A percentile compares a stretch with the other conserved stretches of the same genome.
Conservation (phyloP, 257 asterid genomes). For the Plectranthus barbatus region DNA sequence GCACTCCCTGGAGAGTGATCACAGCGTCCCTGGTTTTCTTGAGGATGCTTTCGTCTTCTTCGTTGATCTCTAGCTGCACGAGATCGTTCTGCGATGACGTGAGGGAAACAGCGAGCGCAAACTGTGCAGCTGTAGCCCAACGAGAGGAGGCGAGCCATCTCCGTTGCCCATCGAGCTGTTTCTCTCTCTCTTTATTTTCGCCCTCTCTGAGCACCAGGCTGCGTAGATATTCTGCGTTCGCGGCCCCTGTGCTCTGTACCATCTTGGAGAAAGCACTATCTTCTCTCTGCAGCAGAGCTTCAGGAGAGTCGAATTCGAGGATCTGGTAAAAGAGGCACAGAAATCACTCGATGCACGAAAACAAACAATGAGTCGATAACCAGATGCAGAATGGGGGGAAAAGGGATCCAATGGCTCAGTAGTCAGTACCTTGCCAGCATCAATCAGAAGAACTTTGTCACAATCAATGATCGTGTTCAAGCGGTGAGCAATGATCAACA, state of each 20-base stretch:
- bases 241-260: constrained; percentile 94
- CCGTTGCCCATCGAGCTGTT: constrained; percentile 62
- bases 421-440: constrained; percentile 65
- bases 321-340: constrained; percentile 34
- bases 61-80: constrained; percentile 50
- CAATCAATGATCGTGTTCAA: constrained; percentile 86
- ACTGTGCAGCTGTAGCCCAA: constrained; percentile 95
- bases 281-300: constrained; percentile 50
- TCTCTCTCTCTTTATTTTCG: constrained; percentile 33
- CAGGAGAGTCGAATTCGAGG: constrained; percentile 74
- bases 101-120: constrained; percentile 73
- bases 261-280: constrained; percentile 85
- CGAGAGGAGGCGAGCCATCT: constrained; percentile 89
- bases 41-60: constrained; percentile 51
- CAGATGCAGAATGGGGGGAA: no score
- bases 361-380: no score
- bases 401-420: background rate
- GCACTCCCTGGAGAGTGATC: constrained; percentile 69
- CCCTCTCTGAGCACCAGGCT: constrained; percentile 49
- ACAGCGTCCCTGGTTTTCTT: constrained; percentile 85
- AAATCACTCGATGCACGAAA: no score
- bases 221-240: constrained; percentile 82
- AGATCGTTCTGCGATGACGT: constrained; percentile 85
- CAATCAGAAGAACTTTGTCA: constrained; percentile 73
- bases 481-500: constrained; percentile 96